Percentiles rank a stretch among this genome's conserved stretches.
phyloP scores from a whole-genome alignment of 192 early-diverging fungal genomes.

The Haplosporangium gracile region DNA sequence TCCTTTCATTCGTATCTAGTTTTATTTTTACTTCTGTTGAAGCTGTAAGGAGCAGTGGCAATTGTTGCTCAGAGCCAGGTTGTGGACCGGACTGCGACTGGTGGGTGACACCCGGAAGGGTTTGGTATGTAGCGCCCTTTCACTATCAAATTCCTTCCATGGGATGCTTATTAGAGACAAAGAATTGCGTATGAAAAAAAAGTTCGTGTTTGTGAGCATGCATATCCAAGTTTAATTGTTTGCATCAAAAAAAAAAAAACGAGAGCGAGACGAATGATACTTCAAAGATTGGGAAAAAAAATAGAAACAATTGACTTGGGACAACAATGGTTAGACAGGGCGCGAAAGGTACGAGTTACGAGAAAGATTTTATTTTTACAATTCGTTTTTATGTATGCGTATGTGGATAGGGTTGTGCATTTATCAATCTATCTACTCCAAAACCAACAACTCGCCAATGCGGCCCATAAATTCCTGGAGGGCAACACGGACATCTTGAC shows the following conservation, averaged over 20 bases:
- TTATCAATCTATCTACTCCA: slow-evolving; percentile 25
- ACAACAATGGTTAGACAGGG: too few relatives aligned
- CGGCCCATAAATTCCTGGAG: slow-evolving; percentile 62
- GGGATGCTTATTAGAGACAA: not conserved
- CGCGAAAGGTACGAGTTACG: too few relatives aligned
- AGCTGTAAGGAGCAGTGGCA: not conserved
- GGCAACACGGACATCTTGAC: slow-evolving; percentile 56
- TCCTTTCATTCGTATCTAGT: not conserved
- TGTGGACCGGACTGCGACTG: not conserved
- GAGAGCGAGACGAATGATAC: too few relatives aligned
- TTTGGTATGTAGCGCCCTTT: not conserved
- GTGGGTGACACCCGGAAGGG: not conserved
- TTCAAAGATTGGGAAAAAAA: too few relatives aligned
- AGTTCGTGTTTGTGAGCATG: not conserved
- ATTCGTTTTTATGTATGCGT: not conserved
- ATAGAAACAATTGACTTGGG: too few relatives aligned
- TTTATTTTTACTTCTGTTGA: not conserved
- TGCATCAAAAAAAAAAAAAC: too few relatives aligned
- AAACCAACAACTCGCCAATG: slow-evolving; percentile 49
- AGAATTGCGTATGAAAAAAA: not conserved
- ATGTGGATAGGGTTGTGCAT: too few relatives aligned
- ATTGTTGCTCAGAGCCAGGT: not conserved
- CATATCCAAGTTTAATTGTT: not conserved
- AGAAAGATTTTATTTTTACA: not conserved
- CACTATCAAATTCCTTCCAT: not conserved